Percentiles rank a stretch among this genome's conserved stretches.
Conservation (phyloP, 2,329 filamentous ascomycete genomes). For the Anthostomella pinea region DNA sequence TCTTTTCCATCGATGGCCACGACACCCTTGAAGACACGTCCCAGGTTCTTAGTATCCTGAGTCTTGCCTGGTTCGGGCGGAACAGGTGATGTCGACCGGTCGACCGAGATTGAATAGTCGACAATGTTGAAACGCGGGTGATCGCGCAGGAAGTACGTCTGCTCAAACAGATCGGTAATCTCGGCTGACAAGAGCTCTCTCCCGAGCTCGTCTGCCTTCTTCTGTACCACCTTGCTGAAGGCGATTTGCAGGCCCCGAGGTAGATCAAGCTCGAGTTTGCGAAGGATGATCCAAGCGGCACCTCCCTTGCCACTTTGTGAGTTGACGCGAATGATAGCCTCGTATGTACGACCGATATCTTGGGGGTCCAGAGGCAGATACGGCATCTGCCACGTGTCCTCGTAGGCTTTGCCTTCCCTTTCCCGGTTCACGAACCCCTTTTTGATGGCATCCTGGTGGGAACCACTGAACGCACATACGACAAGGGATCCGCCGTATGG, state of each 20-base stretch:
- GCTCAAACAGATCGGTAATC: slow-evolving; percentile 84
- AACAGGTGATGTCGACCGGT: slow-evolving; percentile 73
- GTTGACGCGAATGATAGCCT: slow-evolving; percentile 97
- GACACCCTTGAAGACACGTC: slow-evolving; percentile 80
- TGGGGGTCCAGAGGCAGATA: slow-evolving; percentile 91
- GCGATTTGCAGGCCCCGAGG: slow-evolving; percentile 89
- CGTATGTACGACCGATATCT: slow-evolving; percentile 95
- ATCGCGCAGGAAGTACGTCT: slow-evolving; percentile 78
- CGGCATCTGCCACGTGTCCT: slow-evolving; percentile 78
- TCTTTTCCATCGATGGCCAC: slow-evolving; percentile 79
- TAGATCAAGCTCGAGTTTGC: slow-evolving; percentile 84
- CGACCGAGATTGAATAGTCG: slow-evolving; percentile 87
- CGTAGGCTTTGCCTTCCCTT: slow-evolving; percentile 52
- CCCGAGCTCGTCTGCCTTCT: slow-evolving; percentile 72
- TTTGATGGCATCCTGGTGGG: slow-evolving; percentile 94
- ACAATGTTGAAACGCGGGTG: slow-evolving; percentile 84
- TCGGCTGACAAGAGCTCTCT: slow-evolving; percentile 82
- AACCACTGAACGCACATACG: slow-evolving; percentile 88
- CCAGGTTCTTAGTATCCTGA: slow-evolving; percentile 73
- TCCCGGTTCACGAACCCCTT: slow-evolving; percentile 79
- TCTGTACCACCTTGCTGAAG: slow-evolving; percentile 85
- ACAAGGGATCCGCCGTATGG: slow-evolving; percentile 90
- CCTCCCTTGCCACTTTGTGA: slow-evolving; percentile 94
- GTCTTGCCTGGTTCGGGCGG: slow-evolving; percentile 68
- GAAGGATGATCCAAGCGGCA: slow-evolving; percentile 89